phyloP scores from a whole-genome alignment of 768 basidiomycete species.

The Rubroboletus satanas region DNA sequence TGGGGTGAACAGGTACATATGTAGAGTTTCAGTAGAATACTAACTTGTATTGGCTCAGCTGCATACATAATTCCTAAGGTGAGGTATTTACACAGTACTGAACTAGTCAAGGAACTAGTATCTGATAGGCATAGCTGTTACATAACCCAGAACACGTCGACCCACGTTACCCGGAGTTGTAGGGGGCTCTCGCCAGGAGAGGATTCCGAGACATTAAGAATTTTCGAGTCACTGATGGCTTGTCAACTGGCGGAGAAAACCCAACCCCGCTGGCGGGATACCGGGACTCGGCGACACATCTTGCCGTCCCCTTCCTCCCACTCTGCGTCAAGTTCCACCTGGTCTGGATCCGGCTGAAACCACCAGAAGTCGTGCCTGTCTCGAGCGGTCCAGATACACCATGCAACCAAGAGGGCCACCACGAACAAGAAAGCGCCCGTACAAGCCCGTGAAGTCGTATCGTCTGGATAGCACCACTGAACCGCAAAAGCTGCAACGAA shows the following conservation, averaged over 20 bases:
- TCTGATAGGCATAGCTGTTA: too few species aligned
- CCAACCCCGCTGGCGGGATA: neutral
- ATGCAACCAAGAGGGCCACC: conserved; percentile 36
- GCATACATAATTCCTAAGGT: too few species aligned
- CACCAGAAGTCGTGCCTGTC: conserved; percentile 19
- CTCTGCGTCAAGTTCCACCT: neutral
- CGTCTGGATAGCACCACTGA: conserved; percentile 21
- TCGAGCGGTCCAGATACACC: conserved; percentile 38
- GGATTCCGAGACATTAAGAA: neutral
- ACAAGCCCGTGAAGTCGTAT: conserved; percentile 14
- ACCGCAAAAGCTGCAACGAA: conserved; percentile 25
- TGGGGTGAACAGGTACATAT: too few species aligned
- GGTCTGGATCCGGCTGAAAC: conserved; percentile 21
- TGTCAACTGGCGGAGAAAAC: neutral
- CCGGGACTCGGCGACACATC: too few species aligned
- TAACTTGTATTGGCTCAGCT: too few species aligned
- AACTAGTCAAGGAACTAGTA: too few species aligned
- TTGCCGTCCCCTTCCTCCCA: neutral
- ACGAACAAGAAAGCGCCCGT: conserved; percentile 31
- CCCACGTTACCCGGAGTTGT: too few species aligned
- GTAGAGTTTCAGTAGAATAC: too few species aligned
- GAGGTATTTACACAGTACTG: too few species aligned
- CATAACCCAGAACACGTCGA: too few species aligned
- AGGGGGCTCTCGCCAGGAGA: neutral
- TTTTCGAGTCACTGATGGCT: neutral